Conservation (phyloP, 2,329 filamentous ascomycete genomes). For the Sporothrix phasma region DNA sequence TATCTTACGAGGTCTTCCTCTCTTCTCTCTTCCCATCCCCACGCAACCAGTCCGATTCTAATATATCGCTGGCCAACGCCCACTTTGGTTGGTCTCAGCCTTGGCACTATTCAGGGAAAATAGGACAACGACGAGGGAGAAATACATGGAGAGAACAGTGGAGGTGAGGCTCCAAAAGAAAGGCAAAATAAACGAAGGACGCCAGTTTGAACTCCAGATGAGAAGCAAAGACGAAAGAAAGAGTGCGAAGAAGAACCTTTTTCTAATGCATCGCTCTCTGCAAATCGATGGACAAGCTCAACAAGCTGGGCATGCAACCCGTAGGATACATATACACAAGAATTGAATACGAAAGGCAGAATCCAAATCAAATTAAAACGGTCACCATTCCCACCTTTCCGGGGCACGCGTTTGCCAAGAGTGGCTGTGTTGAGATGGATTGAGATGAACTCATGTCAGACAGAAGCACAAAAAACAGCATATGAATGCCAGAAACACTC, state of each 20-base stretch:
- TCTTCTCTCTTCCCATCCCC: background rate
- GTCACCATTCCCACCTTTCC: background rate
- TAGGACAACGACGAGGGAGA: background rate
- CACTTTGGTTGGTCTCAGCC: background rate
- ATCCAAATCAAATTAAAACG: background rate
- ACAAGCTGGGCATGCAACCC: background rate
- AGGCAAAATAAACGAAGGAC: background rate
- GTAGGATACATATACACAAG: too few relatives aligned
- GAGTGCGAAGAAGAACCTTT: background rate
- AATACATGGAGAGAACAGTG: background rate
- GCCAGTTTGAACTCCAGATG: background rate
- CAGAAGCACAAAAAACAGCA: too few relatives aligned
- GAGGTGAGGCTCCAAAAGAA: background rate
- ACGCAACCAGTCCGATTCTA: background rate
- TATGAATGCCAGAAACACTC: background rate
- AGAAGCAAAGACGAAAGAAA: background rate
- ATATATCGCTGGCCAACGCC: background rate
- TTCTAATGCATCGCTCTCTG: background rate
- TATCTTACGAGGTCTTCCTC: too few relatives aligned
- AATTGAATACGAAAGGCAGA: background rate
- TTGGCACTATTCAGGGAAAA: constrained; percentile 10
- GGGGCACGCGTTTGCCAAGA: background rate
- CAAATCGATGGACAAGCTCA: background rate
- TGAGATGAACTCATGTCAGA: background rate
- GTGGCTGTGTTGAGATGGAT: background rate